These are phyloP conservation scores for Termitomyces sp. DNA, from an alignment of 768 basidiomycete genomes.

Conservation along the genomic window DNA sequence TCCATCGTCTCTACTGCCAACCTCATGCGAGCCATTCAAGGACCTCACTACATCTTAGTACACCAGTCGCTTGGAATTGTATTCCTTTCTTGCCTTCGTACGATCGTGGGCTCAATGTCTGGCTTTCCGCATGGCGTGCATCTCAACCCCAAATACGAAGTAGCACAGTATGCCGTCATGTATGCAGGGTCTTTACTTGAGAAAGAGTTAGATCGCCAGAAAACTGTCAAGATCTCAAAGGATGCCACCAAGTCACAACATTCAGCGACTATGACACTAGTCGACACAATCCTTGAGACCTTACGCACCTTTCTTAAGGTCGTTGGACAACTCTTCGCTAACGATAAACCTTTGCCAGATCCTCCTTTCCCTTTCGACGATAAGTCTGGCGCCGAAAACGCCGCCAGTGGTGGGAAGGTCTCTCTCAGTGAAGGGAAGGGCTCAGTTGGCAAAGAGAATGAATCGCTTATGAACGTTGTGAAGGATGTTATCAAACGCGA, in stretches of 20 bases:
- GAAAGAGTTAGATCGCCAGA: slow-evolving; percentile 4
- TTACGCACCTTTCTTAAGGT: slow-evolving; percentile 26
- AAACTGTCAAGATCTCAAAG: not conserved
- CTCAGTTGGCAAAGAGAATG: not conserved
- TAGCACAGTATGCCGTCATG: slow-evolving; percentile 12
- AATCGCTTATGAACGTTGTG: slow-evolving; percentile 9
- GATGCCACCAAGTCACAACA: not conserved
- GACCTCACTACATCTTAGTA: slow-evolving; percentile 5
- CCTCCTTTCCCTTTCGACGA: slow-evolving; percentile 11
- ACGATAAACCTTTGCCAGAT: slow-evolving; percentile 19
- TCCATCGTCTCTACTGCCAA: slow-evolving; percentile 26
- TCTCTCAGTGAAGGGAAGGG: not conserved
- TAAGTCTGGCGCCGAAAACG: not conserved
- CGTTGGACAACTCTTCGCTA: slow-evolving; percentile 21
- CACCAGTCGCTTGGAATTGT: slow-evolving; percentile 13
- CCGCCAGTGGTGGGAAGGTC: not conserved
- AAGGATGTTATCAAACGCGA: slow-evolving; percentile 11
- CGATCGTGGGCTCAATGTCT: slow-evolving; percentile 13
- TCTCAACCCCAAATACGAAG: slow-evolving; percentile 9
- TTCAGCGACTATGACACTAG: slow-evolving; percentile 14
- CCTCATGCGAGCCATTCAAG: slow-evolving; percentile 20
- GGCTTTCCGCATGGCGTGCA: slow-evolving; percentile 12
- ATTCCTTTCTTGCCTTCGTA: slow-evolving; percentile 13
- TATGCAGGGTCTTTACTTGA: slow-evolving; percentile 11
- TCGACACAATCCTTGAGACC: slow-evolving; percentile 25